These are phyloP conservation scores for Trypanosoma lewisi DNA, from an alignment of 208 protist genomes.

Conservation along the genomic window DNA sequence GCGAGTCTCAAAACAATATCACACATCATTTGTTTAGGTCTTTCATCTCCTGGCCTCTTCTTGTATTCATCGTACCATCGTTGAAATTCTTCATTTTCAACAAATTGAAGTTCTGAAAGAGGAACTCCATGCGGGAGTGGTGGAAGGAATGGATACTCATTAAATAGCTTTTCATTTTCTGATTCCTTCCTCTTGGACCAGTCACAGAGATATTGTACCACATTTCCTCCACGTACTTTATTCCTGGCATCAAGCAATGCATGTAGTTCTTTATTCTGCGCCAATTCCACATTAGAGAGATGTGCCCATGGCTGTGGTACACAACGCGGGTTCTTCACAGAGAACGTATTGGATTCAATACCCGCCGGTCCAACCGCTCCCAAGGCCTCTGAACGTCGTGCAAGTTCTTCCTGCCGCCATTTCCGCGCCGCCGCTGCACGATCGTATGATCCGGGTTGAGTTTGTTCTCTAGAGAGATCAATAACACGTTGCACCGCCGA, in stretches of 20 bases:
- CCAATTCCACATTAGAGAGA: constrained; percentile 50
- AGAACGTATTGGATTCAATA: not conserved
- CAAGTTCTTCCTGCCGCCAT: constrained; percentile 6
- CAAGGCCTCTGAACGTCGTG: not conserved
- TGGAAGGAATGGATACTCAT: constrained; percentile 51
- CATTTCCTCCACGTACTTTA: constrained; percentile 12
- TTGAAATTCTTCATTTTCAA: constrained; percentile 38
- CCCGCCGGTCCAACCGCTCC: not conserved
- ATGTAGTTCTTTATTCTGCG: constrained; percentile 37
- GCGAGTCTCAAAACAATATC: constrained; percentile 45
- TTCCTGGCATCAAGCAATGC: constrained; percentile 27
- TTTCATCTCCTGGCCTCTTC: constrained; percentile 26
- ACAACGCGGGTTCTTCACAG: constrained; percentile 42
- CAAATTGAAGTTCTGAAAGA: constrained; percentile 54
- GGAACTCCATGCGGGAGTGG: constrained; percentile 51
- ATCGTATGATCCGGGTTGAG: not conserved
- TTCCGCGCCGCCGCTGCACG: constrained; percentile 7
- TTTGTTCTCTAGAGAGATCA: constrained; percentile 10
- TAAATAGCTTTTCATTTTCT: constrained; percentile 65
- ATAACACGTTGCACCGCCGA: constrained; percentile 13
- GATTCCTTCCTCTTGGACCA: constrained; percentile 58
- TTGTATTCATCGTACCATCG: constrained; percentile 21
- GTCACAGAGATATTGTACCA: constrained; percentile 31
- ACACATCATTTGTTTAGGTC: constrained; percentile 39
- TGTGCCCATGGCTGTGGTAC: constrained; percentile 66